Evolutionary conservation across 1,139 yeast species (phyloP), one percentile per base, ranked within the genome.

Genomic region (Arxiozyma heterogenica): DNA sequence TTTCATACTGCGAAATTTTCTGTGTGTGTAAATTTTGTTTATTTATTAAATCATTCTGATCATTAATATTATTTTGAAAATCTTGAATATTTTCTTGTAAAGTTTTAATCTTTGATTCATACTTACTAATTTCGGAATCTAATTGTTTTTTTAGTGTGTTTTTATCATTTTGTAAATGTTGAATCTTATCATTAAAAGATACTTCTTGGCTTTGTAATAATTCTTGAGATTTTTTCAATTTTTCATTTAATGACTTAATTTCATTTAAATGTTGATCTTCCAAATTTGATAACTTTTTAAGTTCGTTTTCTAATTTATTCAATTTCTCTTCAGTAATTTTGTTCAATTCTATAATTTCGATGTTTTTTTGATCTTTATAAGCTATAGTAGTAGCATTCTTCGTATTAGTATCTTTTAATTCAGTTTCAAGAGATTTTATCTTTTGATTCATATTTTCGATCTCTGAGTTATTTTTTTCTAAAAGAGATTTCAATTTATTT

Each of bases 161-260:
- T 22, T 47, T 47, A 21, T 34, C 47, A 6, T 44, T 17, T 6
- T 25, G 47, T n/a, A 44, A 20, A 44, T 44, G 30, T 39, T 47
- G 41, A 5, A 41, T 27, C 30, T 41, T 44, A 41, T 49, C 43
- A 18, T 49, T 49, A n/a, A 41, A 42, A 5, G 12, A 12, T 11
- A 23, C 15, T 15, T 49, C 46, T 43, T 43, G 30, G 27, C 2
- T 20, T 15, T 23, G 5, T 18, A 48, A 25, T 18, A 17, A 11
- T 18, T 42, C 45, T 49, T 38, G 34, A 38, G 42, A 44, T 30
- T 41, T 25, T 27, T 55, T 52, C 30, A 58, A 51, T 41, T 53
- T 54, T 30, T 21, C 18, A 42, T 41, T 42, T 49, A 44, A 34
- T 21, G 23, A 25, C 43, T 42, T 49, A 49, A 42, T 49, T 20